Conservation (phyloP, 2,329 filamentous ascomycete species). For the Aspergillus calidoustus region DNA sequence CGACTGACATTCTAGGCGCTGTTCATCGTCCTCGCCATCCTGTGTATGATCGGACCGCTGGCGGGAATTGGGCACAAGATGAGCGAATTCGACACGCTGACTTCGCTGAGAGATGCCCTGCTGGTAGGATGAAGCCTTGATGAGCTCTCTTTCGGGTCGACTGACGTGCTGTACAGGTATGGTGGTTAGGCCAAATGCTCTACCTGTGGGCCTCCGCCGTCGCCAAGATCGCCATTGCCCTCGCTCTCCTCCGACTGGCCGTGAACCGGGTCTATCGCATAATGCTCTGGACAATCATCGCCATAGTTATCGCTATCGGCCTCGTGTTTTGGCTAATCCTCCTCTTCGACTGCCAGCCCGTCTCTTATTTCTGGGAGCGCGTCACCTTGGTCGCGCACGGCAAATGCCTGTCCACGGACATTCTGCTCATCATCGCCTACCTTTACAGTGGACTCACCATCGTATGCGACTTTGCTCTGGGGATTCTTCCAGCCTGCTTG, state of each 20-base stretch:
- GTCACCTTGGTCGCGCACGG: conserved; percentile 30
- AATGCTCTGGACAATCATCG: conserved; percentile 53
- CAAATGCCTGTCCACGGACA: conserved; percentile 47
- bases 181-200: conserved; percentile 58
- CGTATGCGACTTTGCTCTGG: conserved; percentile 53
- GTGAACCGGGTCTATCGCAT: conserved; percentile 43
- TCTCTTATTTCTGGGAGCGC: conserved; percentile 55
- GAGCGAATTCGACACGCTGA: conserved; percentile 1
- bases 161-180: conserved; percentile 31
- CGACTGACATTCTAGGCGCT: conserved; percentile 12
- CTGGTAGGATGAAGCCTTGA: conserved; percentile 1
- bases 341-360: conserved; percentile 56
- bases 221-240: conserved; percentile 56
- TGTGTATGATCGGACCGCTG: conserved; percentile 14
- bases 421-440: conserved; percentile 58
- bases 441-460: conserved; percentile 53
- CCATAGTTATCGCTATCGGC: conserved; percentile 48
- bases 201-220: conserved; percentile 52
- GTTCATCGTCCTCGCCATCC: conserved; percentile 2
- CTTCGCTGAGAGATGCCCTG: not conserved
- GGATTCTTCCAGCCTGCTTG: conserved; percentile 57
- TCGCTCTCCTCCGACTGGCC: conserved; percentile 58
- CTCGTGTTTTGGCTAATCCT: conserved; percentile 54
- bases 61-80: conserved; percentile 15
- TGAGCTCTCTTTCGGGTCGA: not conserved